Base-by-base conservation (phyloP, 352 stramenopile species). In the Globisporangium abappressorium region DNA sequence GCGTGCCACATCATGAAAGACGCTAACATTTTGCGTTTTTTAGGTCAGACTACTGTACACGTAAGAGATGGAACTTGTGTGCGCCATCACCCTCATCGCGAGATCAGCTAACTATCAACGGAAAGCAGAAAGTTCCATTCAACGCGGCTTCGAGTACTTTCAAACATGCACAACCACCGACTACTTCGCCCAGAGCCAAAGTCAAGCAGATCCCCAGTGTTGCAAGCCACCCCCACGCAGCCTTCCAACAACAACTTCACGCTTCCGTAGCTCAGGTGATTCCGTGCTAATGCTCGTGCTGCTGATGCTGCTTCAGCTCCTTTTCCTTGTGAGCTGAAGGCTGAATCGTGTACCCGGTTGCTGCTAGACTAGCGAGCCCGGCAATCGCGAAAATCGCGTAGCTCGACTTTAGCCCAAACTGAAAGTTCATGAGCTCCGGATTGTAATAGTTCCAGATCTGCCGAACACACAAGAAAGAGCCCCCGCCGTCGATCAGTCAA, bases 361-460 rank as follows among this genome's bases (percentile, higher is more conserved):
- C 66, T 5, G 28, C 57, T 5, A 82, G 28, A n/a, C 54, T 47
- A 9, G 73, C 12, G n/a, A 73, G 61, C 1, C 30, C 62, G 9
- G 75, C 57, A 11, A 22, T 53, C 24, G 34, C 54, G 14, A 84
- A 68, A n/a, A 84, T 22, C 33, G 38, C 66, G 8, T 65, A 24
- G 55, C 70, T 80, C 38, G 70, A 71, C n/a, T 51, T 70, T 34
- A 72, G 63, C 6, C 63, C 64, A 30, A 79, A 38, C 4, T 66
- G 15, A 18, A 76, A 76, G 30, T 95, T 79, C 30, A 76, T 70
- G 51, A 82, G 62, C 11, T 93, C 82, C 5, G 91, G 91, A 26
- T 72, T 79, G 20, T 20, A 20, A 51, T 83, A 65, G 73, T 97
- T 87, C 92, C 90, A 97, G 57, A 92, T 30, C 74, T 80, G 79